A percentile compares a stretch with the other conserved stretches of the same genome.
phyloP scores from a whole-genome alignment of 441 rosid genomes.

The Isatis lusitanica region DNA sequence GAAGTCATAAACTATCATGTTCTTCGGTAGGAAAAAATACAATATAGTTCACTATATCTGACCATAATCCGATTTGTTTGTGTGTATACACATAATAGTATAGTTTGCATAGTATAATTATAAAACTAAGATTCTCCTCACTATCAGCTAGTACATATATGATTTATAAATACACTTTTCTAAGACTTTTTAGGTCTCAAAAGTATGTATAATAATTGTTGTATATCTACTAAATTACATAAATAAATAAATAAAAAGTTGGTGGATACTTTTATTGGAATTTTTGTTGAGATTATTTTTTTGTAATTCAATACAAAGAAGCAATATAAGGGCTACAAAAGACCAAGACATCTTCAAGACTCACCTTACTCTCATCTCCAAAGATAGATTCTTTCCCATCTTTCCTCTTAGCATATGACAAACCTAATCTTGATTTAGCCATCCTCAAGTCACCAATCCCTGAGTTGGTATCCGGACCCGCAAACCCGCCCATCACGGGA shows the following conservation, averaged over 20 bases:
- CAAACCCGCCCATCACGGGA: constrained; percentile 80
- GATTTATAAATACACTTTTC: neutral
- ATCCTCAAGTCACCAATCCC: constrained; percentile 79
- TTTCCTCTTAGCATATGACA: constrained; percentile 78
- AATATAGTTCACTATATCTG: neutral
- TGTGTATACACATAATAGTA: neutral
- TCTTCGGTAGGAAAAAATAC: neutral
- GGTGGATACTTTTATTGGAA: neutral
- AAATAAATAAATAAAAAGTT: neutral
- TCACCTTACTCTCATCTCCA: constrained; percentile 60
- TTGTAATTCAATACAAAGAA: constrained; percentile 50
- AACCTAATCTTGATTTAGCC: constrained; percentile 82
- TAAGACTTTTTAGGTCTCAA: constrained; percentile 19
- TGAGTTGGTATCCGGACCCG: constrained; percentile 78
- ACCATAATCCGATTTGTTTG: neutral
- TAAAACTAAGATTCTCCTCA: constrained; percentile 1
- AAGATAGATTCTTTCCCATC: constrained; percentile 75
- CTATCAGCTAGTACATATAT: neutral
- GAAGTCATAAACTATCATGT: constrained; percentile 37
- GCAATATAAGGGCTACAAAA: constrained; percentile 81
- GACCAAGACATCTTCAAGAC: constrained; percentile 66
- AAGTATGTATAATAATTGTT: neutral
- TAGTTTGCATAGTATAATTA: neutral
- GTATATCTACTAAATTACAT: neutral
- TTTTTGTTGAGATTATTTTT: neutral